Conservation (phyloP, 805 yeast genomes). For the Lipomyces anomalus region DNA sequence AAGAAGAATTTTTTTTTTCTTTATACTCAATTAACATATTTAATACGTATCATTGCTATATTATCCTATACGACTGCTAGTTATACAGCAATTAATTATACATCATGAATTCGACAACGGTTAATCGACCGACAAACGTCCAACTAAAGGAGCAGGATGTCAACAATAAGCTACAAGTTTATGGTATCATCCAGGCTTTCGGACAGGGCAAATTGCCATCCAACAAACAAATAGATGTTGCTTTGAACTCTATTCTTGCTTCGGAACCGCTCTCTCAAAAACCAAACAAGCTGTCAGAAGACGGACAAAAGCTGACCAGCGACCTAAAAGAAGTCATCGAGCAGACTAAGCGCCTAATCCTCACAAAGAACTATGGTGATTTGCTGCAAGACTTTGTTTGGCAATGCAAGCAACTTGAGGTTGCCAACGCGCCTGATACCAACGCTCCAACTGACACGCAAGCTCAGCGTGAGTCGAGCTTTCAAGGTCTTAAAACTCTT, state of each 20-base stretch:
- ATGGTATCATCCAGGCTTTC: conserved; percentile 19
- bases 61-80: too few relatives aligned
- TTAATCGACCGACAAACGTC: conserved; percentile 1
- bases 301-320: conserved; percentile 9
- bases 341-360: conserved; percentile 8
- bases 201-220: conserved; percentile 22
- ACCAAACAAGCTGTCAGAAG: conserved; percentile 12
- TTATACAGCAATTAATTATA: too few relatives aligned
- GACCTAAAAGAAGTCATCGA: conserved; percentile 10
- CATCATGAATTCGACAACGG: neutral
- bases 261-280: conserved; percentile 8
- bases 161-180: conserved; percentile 17
- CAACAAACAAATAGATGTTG: conserved; percentile 21
- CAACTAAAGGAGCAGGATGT: conserved; percentile 10
- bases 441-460: neutral
- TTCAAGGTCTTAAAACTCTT: conserved; percentile 11
- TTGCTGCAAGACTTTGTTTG: conserved; percentile 21
- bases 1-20: too few relatives aligned
- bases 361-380: conserved; percentile 18
- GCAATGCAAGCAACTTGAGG: conserved; percentile 11
- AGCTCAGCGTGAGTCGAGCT: neutral
- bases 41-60: too few relatives aligned
- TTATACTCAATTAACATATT: too few relatives aligned
- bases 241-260: conserved; percentile 14
- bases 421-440: neutral